A percentile compares a stretch with the other conserved stretches of the same genome.
Conservation (phyloP, 2,329 filamentous ascomycete genomes). For the Penicillium capsulatum region DNA sequence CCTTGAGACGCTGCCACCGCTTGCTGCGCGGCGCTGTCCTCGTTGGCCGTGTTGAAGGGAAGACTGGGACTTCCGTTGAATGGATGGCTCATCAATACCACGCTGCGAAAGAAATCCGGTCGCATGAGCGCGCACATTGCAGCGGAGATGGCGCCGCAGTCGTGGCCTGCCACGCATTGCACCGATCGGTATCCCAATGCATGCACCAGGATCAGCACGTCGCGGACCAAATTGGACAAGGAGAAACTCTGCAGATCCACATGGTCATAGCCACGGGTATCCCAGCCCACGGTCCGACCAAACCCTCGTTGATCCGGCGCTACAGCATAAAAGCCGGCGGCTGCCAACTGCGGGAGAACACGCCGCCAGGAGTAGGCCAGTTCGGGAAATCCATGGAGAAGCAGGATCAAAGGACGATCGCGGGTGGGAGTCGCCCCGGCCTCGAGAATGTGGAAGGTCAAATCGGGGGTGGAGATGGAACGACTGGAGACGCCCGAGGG, state of each 20-base stretch:
- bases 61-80: conserved; percentile 53
- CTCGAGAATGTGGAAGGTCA: conserved; percentile 60
- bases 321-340: conserved; percentile 60
- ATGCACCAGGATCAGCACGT: conserved; percentile 59
- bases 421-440: conserved; percentile 44
- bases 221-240: conserved; percentile 57
- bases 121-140: conserved; percentile 58
- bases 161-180: conserved; percentile 60
- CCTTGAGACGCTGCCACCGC: conserved; percentile 1
- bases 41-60: conserved; percentile 46
- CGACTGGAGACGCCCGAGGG: conserved; percentile 53
- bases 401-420: conserved; percentile 54
- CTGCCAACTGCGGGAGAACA: conserved; percentile 56
- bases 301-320: conserved; percentile 66
- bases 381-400: conserved; percentile 65
- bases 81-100: conserved; percentile 63
- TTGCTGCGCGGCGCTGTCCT: conserved; percentile 6
- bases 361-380: conserved; percentile 67
- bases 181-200: conserved; percentile 58
- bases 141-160: conserved; percentile 61
- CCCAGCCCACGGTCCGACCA: conserved; percentile 61
- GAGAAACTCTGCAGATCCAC: conserved; percentile 56
- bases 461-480: conserved; percentile 55
- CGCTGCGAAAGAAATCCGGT: conserved; percentile 60
- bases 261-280: conserved; percentile 47